Base-by-base conservation (phyloP, 2,329 filamentous ascomycete species). In the Aspergillus udagawae region DNA sequence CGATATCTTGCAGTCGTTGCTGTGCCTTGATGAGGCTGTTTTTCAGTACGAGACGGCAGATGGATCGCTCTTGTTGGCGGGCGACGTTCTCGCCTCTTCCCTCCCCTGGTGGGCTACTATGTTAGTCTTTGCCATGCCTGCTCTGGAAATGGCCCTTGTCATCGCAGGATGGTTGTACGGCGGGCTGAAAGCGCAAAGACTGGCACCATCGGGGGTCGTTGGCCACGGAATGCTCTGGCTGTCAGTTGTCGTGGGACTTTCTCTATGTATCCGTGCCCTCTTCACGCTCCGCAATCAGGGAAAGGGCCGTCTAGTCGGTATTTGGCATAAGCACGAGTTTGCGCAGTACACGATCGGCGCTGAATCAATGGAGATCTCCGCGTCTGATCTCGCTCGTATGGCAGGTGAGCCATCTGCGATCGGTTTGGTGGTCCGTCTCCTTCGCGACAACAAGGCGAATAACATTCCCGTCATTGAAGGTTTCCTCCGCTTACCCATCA, bases 31-130 rank as follows among this genome's bases (percentile, higher is more conserved):
- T 32, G 51, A 28, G 10, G 32, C 23, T 3, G 38, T 45, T 8
- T 53, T 44, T 21, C 51, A 53, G 42, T 53, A 53, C 29, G 51
- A 53, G 41, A 53, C 51, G 10, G n/a, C 41, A 5, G 35, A 53
- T 9, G 27, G 32, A 12, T 53, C 51, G 8, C 10, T 17, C n/a
- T 21, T 53, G 28, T 41, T 44, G 12, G 51, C 51, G 17, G 51
- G 51, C 1, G 51, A 53, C 14, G 12, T 47, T 14, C 12, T 47
- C 3, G 44, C 20, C 14, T 14, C 21, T 6, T 17, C 44, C 21
- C 44, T 47, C 9, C 44, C 20, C 2, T 47, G 44, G 44, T 47
- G n/a, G n/a, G 44, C 44, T 14, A 23, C 41, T 12, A 23, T 17
- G 6, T 17, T 53, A 10, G 51, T 21, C 7, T 7, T 44, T 28